phyloP scores from a whole-genome alignment of 2,329 filamentous ascomycete species.

The Colletotrichum godetiae region DNA sequence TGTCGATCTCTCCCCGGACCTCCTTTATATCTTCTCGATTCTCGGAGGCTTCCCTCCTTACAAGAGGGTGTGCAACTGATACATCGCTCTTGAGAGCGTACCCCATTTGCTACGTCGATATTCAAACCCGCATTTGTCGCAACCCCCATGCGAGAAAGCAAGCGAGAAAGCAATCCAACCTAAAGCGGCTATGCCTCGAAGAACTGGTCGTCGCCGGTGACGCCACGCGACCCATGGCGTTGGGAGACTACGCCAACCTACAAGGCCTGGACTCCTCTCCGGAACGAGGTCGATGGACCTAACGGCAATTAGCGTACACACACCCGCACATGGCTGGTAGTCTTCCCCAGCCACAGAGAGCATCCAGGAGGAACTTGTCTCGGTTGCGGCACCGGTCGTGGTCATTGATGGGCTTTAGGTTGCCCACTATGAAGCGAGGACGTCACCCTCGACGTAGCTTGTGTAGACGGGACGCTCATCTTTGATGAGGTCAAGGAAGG shows the following conservation, averaged over 20 bases:
- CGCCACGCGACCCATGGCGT: conserved; percentile 7
- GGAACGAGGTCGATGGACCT: not conserved
- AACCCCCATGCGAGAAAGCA: not conserved
- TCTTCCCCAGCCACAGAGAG: not conserved
- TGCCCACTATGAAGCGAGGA: not conserved
- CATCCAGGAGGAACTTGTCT: not conserved
- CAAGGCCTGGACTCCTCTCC: not conserved
- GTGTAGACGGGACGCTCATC: not conserved
- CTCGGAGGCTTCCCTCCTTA: not conserved
- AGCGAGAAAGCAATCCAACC: not conserved
- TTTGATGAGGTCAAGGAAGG: not conserved
- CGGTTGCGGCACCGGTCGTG: not conserved
- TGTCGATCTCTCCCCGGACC: not conserved
- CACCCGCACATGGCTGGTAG: not conserved
- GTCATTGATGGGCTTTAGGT: not conserved
- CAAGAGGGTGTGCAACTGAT: not conserved
- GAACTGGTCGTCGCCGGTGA: not conserved
- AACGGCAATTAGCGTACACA: conserved; percentile 1
- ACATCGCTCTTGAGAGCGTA: not conserved
- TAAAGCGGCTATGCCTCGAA: conserved; percentile 2
- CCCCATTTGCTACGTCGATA: not conserved
- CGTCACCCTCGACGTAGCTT: not conserved
- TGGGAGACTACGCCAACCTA: not conserved
- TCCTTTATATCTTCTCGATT: not conserved
- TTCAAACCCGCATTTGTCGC: not conserved